Evolutionary conservation across 805 yeast genomes (phyloP).

Genomic region (Hagleromyces aurorensis): DNA sequence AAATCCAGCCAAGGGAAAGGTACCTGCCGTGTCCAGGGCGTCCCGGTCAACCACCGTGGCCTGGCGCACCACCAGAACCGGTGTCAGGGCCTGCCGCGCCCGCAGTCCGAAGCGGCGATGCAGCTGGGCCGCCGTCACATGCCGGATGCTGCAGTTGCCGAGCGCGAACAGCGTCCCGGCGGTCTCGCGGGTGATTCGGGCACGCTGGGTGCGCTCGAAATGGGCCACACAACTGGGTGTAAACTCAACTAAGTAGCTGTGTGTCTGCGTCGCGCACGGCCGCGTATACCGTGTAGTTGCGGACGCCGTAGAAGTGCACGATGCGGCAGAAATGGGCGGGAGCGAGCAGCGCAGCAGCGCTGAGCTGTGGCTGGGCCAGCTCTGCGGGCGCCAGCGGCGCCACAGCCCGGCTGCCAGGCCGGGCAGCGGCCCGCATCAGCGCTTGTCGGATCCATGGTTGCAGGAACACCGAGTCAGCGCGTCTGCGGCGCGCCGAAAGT

Average conservation of each 20-base stretch:
- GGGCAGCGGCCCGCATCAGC: slow-evolving; percentile 2
- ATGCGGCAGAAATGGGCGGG: slow-evolving; percentile 19
- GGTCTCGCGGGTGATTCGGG: slow-evolving; percentile 23
- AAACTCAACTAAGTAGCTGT: slow-evolving; percentile 29
- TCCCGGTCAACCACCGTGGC: slow-evolving; percentile 22
- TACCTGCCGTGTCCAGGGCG: slow-evolving; percentile 13
- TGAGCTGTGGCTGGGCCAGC: slow-evolving; percentile 7
- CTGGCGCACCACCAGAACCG: slow-evolving; percentile 19
- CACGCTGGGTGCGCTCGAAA: slow-evolving; percentile 20
- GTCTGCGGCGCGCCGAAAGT: slow-evolving; percentile 9
- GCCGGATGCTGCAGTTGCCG: slow-evolving; percentile 15
- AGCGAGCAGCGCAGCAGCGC: slow-evolving; percentile 7
- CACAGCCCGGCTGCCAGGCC: slow-evolving; percentile 7
- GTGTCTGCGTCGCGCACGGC: slow-evolving; percentile 19
- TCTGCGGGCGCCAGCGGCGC: slow-evolving; percentile 11
- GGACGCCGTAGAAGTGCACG: slow-evolving; percentile 18
- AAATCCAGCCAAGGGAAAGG: slow-evolving; percentile 14
- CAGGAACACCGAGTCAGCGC: slow-evolving; percentile 19
- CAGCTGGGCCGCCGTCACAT: slow-evolving; percentile 1
- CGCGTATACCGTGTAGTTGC: slow-evolving; percentile 20
- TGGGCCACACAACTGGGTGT: slow-evolving; percentile 23
- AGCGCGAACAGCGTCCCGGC: slow-evolving; percentile 21
- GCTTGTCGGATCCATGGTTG: slow-evolving; percentile 18
- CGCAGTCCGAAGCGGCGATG: no score
- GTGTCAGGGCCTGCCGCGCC: no score